phyloP scores from a whole-genome alignment of 164 flowering plant genomes.

The Berberis vulgaris region DNA sequence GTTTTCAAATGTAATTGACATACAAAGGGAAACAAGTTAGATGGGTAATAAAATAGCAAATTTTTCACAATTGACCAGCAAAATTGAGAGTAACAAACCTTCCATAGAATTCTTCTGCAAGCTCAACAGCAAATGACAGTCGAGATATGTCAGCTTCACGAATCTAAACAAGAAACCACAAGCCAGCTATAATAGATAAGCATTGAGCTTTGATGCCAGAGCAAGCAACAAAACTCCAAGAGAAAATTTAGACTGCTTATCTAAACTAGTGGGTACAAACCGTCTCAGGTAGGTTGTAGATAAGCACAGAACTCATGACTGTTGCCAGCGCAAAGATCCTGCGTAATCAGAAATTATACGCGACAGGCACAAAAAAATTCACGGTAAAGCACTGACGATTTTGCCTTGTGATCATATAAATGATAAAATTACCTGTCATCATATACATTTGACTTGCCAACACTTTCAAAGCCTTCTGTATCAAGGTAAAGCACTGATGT shows the following conservation, averaged over 20 bases:
- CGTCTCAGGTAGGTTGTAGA: conserved; percentile 95
- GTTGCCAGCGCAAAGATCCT: conserved; percentile 97
- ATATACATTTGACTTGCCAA: no score
- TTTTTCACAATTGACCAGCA: no score
- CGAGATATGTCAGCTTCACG: conserved; percentile 99
- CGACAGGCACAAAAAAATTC: conserved; percentile 21
- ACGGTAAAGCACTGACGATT: no score
- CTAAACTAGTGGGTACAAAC: conserved; percentile 30
- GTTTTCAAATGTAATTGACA: no score
- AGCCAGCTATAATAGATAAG: background rate
- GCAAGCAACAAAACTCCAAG: no score
- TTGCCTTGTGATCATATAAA: conserved; percentile 59
- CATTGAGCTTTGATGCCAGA: background rate
- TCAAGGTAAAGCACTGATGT: no score
- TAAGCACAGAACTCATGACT: conserved; percentile 93
- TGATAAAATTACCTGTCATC: no score
- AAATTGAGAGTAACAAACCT: conserved; percentile 33
- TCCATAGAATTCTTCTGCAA: conserved; percentile 99
- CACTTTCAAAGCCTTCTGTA: no score
- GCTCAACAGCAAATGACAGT: conserved; percentile 97
- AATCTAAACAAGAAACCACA: conserved; percentile 34
- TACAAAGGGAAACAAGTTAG: no score
- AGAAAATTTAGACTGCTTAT: no score
- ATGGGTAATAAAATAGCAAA: no score
- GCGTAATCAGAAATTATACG: conserved; percentile 15